Conservation (phyloP, 1,284 basidiomycete genomes). For the Cerioporus squamosus region DNA sequence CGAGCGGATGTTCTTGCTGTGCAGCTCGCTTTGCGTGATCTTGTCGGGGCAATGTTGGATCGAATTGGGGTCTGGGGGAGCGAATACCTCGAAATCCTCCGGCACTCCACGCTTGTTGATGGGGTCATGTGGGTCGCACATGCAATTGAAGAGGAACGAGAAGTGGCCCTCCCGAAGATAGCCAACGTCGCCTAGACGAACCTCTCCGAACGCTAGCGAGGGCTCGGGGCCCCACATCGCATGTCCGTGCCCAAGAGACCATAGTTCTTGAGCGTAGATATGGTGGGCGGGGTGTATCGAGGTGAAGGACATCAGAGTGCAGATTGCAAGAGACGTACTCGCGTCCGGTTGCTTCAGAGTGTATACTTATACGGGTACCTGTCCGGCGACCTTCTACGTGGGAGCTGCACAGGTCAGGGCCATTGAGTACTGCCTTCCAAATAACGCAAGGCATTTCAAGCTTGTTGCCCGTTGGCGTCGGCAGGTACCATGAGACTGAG, state of each 20-base stretch:
- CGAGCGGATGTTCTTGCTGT: constrained; percentile 1
- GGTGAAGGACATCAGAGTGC: no score
- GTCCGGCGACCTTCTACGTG: no score
- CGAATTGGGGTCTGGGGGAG: neutral
- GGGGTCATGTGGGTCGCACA: neutral
- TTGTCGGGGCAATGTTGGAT: neutral
- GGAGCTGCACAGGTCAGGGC: no score
- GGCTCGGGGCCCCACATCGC: neutral
- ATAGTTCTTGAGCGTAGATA: neutral
- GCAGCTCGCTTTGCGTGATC: neutral
- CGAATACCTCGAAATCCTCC: neutral
- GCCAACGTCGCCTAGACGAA: neutral
- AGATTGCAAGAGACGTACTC: no score
- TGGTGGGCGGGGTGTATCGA: neutral
- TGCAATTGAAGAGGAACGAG: neutral
- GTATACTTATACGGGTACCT: no score
- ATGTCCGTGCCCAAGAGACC: neutral
- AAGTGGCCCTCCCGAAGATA: neutral
- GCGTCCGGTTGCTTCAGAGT: no score
- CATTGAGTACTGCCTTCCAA: no score
- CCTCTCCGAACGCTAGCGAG: neutral
- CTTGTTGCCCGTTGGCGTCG: no score
- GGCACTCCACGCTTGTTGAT: constrained; percentile 1
- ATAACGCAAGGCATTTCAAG: no score
- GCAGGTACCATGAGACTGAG: no score